Conservation (phyloP, 2,329 filamentous ascomycete genomes). For the Atkinsonella texensis region DNA sequence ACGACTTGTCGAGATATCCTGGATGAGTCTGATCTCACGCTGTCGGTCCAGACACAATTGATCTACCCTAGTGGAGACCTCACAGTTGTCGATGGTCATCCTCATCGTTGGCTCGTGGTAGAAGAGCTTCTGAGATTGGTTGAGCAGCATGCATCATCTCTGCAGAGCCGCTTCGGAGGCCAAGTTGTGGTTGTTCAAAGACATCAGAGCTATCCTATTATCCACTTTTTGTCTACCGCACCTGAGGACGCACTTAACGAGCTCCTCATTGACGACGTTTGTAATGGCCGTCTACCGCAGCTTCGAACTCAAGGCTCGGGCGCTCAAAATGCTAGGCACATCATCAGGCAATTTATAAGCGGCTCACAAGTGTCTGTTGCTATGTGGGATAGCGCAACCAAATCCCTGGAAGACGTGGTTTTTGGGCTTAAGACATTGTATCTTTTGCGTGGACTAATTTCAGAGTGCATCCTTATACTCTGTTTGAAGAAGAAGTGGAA, state of each 20-base stretch:
- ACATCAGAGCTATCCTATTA: conserved; percentile 36
- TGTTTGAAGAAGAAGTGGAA: conserved; percentile 49
- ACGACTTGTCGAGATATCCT: conserved; percentile 44
- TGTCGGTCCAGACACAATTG: conserved; percentile 41
- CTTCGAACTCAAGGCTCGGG: conserved; percentile 5
- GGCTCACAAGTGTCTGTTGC: background rate
- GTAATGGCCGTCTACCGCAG: conserved; percentile 13
- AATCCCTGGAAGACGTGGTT: background rate
- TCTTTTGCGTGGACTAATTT: conserved; percentile 51
- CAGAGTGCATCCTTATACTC: conserved; percentile 46
- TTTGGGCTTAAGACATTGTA: conserved; percentile 22
- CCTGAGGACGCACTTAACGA: conserved; percentile 31
- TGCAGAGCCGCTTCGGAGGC: conserved; percentile 17
- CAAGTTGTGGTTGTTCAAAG: conserved; percentile 35
- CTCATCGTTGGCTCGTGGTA: conserved; percentile 36
- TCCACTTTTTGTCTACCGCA: conserved; percentile 40
- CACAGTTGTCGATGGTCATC: conserved; percentile 37
- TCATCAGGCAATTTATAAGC: background rate
- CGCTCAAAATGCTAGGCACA: background rate
- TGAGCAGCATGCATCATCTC: conserved; percentile 20
- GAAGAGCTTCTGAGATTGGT: conserved; percentile 30
- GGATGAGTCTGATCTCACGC: conserved; percentile 49
- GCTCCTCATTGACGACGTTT: conserved; percentile 29
- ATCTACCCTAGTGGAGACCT: conserved; percentile 44
- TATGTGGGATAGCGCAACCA: background rate